Percentiles rank a stretch among this genome's conserved stretches.
Conservation (phyloP, 2,329 filamentous ascomycete species). For the Sclerotinia trifoliorum region DNA sequence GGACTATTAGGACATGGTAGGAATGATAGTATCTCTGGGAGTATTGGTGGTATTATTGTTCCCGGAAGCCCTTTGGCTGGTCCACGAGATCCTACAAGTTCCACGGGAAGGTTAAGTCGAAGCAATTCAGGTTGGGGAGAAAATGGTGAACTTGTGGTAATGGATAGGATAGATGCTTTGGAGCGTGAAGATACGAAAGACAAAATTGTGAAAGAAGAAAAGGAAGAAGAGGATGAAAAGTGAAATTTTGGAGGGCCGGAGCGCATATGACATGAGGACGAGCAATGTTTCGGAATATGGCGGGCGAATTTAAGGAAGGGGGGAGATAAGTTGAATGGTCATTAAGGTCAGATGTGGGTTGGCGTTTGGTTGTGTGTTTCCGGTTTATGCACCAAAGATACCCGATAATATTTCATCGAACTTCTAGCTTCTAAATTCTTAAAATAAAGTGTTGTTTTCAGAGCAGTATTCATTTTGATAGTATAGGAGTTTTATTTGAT, state of each 20-base stretch:
- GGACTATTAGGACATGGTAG: conserved; percentile 73
- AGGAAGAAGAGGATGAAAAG: background rate
- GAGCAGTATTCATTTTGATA: background rate
- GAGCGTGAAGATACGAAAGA: background rate
- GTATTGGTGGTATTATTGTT: conserved; percentile 58
- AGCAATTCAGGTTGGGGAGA: conserved; percentile 37
- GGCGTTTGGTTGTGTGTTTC: conserved; percentile 13
- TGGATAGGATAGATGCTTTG: background rate
- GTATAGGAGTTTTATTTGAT: too few species aligned
- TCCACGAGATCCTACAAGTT: conserved; percentile 45
- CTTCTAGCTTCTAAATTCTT: conserved; percentile 5
- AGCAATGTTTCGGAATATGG: background rate
- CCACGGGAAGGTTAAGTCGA: conserved; percentile 35
- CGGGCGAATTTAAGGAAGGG: background rate
- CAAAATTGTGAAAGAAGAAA: background rate
- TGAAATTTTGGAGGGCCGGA: background rate
- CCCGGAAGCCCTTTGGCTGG: conserved; percentile 62
- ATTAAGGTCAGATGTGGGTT: conserved; percentile 8
- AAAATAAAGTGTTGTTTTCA: background rate
- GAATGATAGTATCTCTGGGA: conserved; percentile 79
- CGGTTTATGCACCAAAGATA: conserved; percentile 20
- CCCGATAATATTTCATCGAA: conserved; percentile 16
- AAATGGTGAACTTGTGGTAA: conserved; percentile 13
- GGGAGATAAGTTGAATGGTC: background rate
- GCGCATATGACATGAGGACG: background rate